Evolutionary conservation across 192 early-diverging fungal genomes (phyloP), one percentile per base, ranked within the genome.

Genomic region (Anaeromyces robustus): DNA sequence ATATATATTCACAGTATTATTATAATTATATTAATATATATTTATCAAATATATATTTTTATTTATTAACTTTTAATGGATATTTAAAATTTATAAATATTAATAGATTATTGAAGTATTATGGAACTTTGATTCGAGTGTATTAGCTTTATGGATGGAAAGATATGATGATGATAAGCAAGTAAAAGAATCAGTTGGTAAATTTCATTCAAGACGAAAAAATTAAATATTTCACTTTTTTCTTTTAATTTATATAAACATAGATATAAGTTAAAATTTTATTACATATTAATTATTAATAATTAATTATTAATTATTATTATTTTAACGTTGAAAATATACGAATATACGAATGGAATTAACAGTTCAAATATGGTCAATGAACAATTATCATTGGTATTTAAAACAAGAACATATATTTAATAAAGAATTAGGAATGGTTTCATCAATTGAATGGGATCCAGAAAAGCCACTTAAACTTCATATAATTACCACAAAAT

Each of bases 371-470:
- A 87, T 99, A 78, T 99, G 96, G 95, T 87, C 93, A 1, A 93
- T 92, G 84, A 91, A 89, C 79, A 99, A 99, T 90, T 99, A 99
- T 86, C 90, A 97, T 84, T 99, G 95, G 93, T 97, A 98, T 82
- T 80, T 98, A 79, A 96, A 96, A 85, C 95, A 97, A 86, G 93
- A 97, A 79, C 87, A 97, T 26, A 83, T 87, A 0, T 80, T 89
- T 9, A 80, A 84, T 4, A 80, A 37, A 0, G 78, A 81, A 30
- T 85, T 85, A 19, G 84, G 85, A 30, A 81, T 84, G 26, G 81
- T 89, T 13, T 82, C 87, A 29, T 86, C 81, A n/a, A 83, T 96
- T 16, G 80, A 86, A 29, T 99, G 97, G 97, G 96, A 98, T 85
- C 82, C 90, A 12, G 96, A 96, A 81, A 82, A 84, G 30, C 85